Evolutionary conservation across 352 stramenopile species (phyloP), one percentile per base, ranked within the genome.

Genomic region (Stephanocyclus meneghinianus): DNA sequence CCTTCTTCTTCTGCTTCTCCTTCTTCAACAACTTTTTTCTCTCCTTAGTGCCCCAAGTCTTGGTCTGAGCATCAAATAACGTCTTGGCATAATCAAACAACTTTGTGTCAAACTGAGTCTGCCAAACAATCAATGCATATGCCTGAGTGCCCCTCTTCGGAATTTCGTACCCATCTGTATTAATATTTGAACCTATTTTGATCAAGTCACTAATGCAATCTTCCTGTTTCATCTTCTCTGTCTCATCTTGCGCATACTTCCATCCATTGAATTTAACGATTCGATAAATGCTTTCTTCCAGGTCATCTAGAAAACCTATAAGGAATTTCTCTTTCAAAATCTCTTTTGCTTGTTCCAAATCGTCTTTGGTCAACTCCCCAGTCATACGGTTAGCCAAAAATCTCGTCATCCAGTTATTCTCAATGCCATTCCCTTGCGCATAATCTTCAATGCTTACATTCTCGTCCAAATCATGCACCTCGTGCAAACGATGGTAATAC

Each of bases 41-140:
- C 51, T 83, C 73, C 35, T 74, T 85, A 16, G 68, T 76, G 29
- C 78, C 78, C 57, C 64, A 83, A 35, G 72, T 57, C 50, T 85
- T 80, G 21, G 78, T 83, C 60, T 86, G 79, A 32, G 59, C 37
- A 40, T 86, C 74, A 80, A 86, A 86, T 16, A 86, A 30, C 62
- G 77, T 26, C 50, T 81, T 83, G 5, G 80, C 80, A 72, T 72
- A 86, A 15, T 79, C 69, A 70, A 71, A 86, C 11, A 86, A 64
- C 26, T 86, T 83, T 0, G 63, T 63, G 75, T 87, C 80, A 83
- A 81, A 86, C 45, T 86, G 80, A 61, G 75, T 86, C 59, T 86
- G 80, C 74, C 76, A 83, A 10, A 67, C 50, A 60, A 86, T 81
- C 51, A 87, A 67, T 29, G 76, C 76, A 75, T 81, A 71, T 15